These are phyloP conservation scores for Pseudocercospora cruenta DNA, from an alignment of 2,329 filamentous ascomycete species.

Conservation along the genomic window DNA sequence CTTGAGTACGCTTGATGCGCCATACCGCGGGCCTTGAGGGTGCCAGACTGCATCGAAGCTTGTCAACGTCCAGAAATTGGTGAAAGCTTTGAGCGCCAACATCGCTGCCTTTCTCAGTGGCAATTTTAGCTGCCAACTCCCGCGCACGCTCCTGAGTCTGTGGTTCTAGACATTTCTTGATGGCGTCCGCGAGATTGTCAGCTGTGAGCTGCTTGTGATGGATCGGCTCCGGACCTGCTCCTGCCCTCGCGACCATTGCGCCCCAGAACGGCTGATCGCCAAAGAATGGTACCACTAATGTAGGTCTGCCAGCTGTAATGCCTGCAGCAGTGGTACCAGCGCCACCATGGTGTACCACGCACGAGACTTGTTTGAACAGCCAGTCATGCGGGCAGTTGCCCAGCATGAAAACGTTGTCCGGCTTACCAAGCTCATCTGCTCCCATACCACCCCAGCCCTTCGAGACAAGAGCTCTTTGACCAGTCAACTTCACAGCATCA, in stretches of 20 bases:
- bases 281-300: slow-evolving; percentile 61
- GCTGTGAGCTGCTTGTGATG: slow-evolving; percentile 51
- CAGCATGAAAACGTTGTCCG: slow-evolving; percentile 53
- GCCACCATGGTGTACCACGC: slow-evolving; percentile 63
- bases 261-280: slow-evolving; percentile 63
- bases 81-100: slow-evolving; percentile 52
- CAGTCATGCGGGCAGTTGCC: slow-evolving; percentile 62
- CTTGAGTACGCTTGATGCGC: slow-evolving; percentile 69
- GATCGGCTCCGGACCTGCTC: slow-evolving; percentile 55
- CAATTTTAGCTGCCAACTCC: slow-evolving; percentile 47
- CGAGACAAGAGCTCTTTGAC: slow-evolving; percentile 58
- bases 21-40: slow-evolving; percentile 73
- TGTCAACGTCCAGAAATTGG: slow-evolving; percentile 61
- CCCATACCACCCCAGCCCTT: slow-evolving; percentile 58
- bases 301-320: slow-evolving; percentile 56
- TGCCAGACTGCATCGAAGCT: slow-evolving; percentile 70
- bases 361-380: slow-evolving; percentile 60
- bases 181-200: slow-evolving; percentile 51
- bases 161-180: slow-evolving; percentile 48
- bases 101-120: slow-evolving; percentile 46
- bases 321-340: slow-evolving; percentile 63
- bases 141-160: slow-evolving; percentile 43
- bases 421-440: slow-evolving; percentile 43
- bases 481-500: slow-evolving; percentile 63
- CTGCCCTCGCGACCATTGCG: slow-evolving; percentile 53